Conservation (phyloP, 164 flowering plant genomes). For the Aristolochia fimbriata region DNA sequence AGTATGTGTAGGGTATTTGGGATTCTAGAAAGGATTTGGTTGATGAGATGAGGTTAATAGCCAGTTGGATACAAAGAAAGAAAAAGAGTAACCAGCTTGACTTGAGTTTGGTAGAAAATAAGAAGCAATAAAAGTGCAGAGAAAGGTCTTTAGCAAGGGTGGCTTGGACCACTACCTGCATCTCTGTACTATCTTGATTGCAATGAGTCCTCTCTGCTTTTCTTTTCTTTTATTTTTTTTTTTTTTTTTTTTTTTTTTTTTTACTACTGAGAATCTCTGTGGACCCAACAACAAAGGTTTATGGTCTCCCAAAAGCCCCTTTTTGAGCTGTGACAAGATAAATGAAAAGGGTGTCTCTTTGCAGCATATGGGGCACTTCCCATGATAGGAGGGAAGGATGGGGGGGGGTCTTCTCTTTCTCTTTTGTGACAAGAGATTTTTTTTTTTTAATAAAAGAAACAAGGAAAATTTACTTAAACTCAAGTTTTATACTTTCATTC, state of each 20-base stretch:
- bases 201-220: conserved; percentile 1
- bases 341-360: background rate
- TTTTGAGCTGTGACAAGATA: background rate
- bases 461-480: too few relatives aligned
- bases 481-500: too few relatives aligned
- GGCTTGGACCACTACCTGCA: conserved; percentile 7
- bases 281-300: conserved; percentile 4
- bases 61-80: background rate
- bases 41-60: background rate
- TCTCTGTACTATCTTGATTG: conserved; percentile 7
- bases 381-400: too few relatives aligned
- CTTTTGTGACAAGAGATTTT: too few relatives aligned
- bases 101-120: conserved; percentile 2
- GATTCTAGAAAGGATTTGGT: too few relatives aligned
- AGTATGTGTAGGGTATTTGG: too few relatives aligned
- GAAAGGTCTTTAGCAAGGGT: conserved; percentile 3
- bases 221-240: too few relatives aligned
- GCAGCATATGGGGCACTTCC: too few relatives aligned
- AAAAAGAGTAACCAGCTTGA: background rate
- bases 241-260: too few relatives aligned
- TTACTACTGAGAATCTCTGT: conserved; percentile 3
- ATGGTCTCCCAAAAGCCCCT: conserved; percentile 1
- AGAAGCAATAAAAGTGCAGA: background rate
- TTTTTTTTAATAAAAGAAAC: too few relatives aligned
- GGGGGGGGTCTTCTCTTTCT: too few relatives aligned